A percentile compares a stretch with the other conserved stretches of the same genome.
Conservation (phyloP, 306 rosid species). For the Myrica gale region DNA sequence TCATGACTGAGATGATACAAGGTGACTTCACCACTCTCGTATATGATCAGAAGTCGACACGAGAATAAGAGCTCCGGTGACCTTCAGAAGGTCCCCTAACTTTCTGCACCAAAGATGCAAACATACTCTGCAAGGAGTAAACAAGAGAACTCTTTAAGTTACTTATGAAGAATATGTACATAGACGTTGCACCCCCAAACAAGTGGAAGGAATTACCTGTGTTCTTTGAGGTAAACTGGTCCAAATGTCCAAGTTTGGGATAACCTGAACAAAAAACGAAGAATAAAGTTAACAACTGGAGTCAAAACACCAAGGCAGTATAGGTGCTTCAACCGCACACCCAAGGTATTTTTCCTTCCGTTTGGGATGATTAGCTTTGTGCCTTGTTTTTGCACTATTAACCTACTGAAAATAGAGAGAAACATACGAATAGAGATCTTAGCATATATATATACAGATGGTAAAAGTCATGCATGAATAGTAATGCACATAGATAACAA, state of each 20-base stretch:
- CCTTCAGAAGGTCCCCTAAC: constrained; percentile 71
- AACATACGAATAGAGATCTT: too few relatives aligned
- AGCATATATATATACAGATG: neutral
- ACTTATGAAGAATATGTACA: neutral
- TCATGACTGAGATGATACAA: constrained; percentile 22
- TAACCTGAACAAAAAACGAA: constrained; percentile 43
- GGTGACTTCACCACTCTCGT: constrained; percentile 32
- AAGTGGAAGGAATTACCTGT: constrained; percentile 51
- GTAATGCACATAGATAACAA: constrained; percentile 4
- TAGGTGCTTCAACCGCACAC: constrained; percentile 19
- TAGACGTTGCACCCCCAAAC: neutral
- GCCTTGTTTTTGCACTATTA: neutral
- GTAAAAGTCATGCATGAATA: constrained; percentile 17
- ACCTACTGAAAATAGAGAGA: too few relatives aligned
- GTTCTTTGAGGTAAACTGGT: constrained; percentile 58
- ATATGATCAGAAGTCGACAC: constrained; percentile 68
- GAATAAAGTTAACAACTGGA: constrained; percentile 23
- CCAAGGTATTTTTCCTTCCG: neutral
- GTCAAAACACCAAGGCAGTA: neutral
- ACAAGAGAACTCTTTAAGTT: constrained; percentile 2
- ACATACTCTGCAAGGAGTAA: constrained; percentile 50
- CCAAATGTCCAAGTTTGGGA: constrained; percentile 91
- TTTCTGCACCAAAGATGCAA: constrained; percentile 57
- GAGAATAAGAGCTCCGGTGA: constrained; percentile 69
- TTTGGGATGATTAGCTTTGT: neutral